Percentiles rank a stretch among this genome's conserved stretches.
These are phyloP conservation scores for Lepidopterella palustris DNA, from an alignment of 495 filamentous ascomycete genomes.

Conservation along the genomic window DNA sequence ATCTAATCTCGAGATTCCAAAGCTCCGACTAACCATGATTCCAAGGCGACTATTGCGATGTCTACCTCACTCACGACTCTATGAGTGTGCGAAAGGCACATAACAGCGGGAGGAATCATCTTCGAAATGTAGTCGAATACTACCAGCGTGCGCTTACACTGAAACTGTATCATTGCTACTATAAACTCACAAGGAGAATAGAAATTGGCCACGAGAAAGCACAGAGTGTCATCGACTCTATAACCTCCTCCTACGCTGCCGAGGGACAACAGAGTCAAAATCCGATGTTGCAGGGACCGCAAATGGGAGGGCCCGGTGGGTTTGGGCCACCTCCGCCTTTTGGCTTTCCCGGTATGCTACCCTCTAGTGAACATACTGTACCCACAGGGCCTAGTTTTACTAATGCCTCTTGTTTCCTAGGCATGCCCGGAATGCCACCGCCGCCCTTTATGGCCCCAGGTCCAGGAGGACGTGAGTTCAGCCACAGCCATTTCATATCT, in stretches of 20 bases:
- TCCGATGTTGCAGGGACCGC: conserved; percentile 31
- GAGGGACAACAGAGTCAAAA: conserved; percentile 82
- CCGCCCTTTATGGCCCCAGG: conserved; percentile 32
- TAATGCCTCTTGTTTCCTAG: conserved; percentile 27
- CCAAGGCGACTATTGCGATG: conserved; percentile 97
- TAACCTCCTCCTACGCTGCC: conserved; percentile 88
- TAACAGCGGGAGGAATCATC: conserved; percentile 91
- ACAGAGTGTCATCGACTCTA: conserved; percentile 94
- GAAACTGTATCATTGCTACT: background rate
- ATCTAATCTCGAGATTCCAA: background rate
- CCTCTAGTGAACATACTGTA: conserved; percentile 46
- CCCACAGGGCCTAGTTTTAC: background rate
- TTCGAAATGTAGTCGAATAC: conserved; percentile 96
- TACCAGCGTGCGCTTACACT: conserved; percentile 71
- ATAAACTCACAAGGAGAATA: conserved; percentile 30
- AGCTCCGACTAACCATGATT: conserved; percentile 1
- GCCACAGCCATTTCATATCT: background rate
- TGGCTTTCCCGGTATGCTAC: conserved; percentile 52
- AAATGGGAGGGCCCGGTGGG: conserved; percentile 18
- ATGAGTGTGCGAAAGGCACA: conserved; percentile 99
- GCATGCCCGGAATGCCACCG: conserved; percentile 33
- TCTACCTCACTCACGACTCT: conserved; percentile 98
- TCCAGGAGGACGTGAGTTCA: conserved; percentile 17
- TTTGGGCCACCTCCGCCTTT: conserved; percentile 42
- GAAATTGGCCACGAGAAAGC: conserved; percentile 99